phyloP scores from a whole-genome alignment of 2,329 filamentous ascomycete species.

The Fusarium hainanense region DNA sequence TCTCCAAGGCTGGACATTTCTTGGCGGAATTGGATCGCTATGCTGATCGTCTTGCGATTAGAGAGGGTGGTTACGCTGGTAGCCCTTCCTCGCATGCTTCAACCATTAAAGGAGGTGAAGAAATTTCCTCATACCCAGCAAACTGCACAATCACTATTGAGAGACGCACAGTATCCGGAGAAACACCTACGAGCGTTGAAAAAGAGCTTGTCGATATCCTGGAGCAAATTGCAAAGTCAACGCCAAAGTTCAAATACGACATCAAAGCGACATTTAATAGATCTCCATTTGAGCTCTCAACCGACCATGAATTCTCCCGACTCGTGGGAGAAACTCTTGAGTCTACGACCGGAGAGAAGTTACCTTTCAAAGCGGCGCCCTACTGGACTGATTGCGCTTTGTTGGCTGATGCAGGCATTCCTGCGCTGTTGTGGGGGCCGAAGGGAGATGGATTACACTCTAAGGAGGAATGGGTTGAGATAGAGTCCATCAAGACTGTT shows the following conservation, averaged over 20 bases:
- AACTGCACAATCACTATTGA: slow-evolving; percentile 62
- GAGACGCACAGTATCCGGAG: slow-evolving; percentile 57
- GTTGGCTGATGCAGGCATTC: background rate
- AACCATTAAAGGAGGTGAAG: slow-evolving; percentile 62
- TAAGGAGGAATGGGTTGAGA: background rate
- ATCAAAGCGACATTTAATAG: background rate
- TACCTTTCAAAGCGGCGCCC: background rate
- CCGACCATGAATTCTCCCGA: background rate
- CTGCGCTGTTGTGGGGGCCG: background rate
- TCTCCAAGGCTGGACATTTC: slow-evolving; percentile 60
- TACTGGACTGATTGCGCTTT: background rate
- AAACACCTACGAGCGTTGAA: background rate
- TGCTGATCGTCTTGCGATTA: slow-evolving; percentile 47
- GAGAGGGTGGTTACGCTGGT: slow-evolving; percentile 50
- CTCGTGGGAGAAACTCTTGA: background rate
- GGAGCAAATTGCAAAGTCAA: background rate
- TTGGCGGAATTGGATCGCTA: slow-evolving; percentile 58
- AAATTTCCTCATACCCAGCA: slow-evolving; percentile 62
- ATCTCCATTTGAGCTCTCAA: background rate
- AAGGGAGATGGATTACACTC: background rate
- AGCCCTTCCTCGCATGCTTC: slow-evolving; percentile 59
- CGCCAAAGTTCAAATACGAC: background rate
- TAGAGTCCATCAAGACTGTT: background rate
- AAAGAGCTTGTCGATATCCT: background rate
- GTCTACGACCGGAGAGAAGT: background rate